phyloP scores from a whole-genome alignment of 495 filamentous ascomycete genomes.

The Darksidea phi region DNA sequence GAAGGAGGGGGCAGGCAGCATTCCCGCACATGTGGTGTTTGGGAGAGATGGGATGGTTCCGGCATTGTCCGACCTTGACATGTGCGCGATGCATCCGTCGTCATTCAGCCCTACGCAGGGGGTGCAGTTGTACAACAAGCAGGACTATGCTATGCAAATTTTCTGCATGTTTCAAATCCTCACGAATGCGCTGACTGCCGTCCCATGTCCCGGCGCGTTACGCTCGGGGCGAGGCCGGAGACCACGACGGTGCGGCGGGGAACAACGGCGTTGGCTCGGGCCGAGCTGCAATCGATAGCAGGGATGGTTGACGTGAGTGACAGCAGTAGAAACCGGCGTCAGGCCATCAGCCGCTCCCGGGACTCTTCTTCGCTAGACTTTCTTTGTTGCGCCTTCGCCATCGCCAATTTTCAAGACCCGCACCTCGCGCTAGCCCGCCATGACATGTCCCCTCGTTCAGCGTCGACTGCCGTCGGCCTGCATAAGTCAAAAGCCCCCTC shows the following conservation, averaged over 20 bases:
- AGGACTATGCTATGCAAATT: no score
- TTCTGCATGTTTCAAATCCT: no score
- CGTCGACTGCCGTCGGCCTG: not conserved
- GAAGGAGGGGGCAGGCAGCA: not conserved
- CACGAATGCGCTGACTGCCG: no score
- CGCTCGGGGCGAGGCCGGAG: not conserved
- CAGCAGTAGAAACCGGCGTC: not conserved
- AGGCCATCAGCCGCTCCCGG: not conserved
- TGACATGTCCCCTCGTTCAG: not conserved
- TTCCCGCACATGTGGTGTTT: conserved; percentile 3
- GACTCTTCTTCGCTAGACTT: not conserved
- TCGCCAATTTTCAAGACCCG: conserved; percentile 6
- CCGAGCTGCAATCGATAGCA: no score
- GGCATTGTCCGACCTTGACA: not conserved
- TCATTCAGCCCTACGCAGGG: not conserved
- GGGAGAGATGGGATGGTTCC: not conserved
- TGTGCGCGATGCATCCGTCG: not conserved
- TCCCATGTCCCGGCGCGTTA: not conserved
- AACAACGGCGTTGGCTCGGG: no score
- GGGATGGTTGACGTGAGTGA: no score
- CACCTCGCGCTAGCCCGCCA: conserved; percentile 14
- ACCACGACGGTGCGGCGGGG: not conserved
- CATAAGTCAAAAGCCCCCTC: not conserved
- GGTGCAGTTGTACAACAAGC: no score
- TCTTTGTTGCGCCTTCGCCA: not conserved